phyloP scores from a whole-genome alignment of 1,284 basidiomycete genomes.

The Cryptococcus hybrid region DNA sequence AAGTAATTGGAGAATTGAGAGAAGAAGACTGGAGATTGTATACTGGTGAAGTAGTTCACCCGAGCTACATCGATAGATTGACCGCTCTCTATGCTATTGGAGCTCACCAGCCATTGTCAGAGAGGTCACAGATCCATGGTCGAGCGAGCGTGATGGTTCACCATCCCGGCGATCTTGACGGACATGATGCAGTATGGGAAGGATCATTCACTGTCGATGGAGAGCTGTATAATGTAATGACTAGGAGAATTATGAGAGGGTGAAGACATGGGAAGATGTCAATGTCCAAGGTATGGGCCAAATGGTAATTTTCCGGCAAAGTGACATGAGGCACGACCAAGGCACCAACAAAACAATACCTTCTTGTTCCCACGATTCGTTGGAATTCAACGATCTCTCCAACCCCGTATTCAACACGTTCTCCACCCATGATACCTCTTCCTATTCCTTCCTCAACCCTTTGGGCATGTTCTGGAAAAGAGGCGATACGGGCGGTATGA shows the following conservation, averaged over 20 bases:
- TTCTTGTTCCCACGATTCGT: constrained; percentile 65
- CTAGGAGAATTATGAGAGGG: constrained; percentile 67
- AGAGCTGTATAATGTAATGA: constrained; percentile 69
- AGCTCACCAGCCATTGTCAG: constrained; percentile 17
- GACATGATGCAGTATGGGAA: constrained; percentile 63
- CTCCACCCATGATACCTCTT: background rate
- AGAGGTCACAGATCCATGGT: constrained; percentile 54
- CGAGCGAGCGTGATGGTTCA: constrained; percentile 71
- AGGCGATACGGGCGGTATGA: constrained; percentile 36
- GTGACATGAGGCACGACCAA: constrained; percentile 50
- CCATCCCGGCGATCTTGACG: constrained; percentile 59
- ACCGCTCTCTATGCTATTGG: constrained; percentile 31
- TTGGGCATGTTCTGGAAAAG: constrained; percentile 9
- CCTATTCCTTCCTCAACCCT: background rate
- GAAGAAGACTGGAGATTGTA: constrained; percentile 55
- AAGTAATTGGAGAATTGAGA: constrained; percentile 8
- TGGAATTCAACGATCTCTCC: constrained; percentile 64
- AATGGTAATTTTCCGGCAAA: constrained; percentile 62
- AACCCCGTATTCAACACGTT: constrained; percentile 32
- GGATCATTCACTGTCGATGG: constrained; percentile 71
- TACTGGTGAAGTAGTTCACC: constrained; percentile 66
- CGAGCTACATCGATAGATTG: constrained; percentile 50
- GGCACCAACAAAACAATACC: constrained; percentile 8
- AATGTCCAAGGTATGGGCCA: constrained; percentile 70
- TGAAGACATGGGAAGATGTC: constrained; percentile 53